Conservation (phyloP, 257 asterid genomes). For the Cruciata laevipes region DNA sequence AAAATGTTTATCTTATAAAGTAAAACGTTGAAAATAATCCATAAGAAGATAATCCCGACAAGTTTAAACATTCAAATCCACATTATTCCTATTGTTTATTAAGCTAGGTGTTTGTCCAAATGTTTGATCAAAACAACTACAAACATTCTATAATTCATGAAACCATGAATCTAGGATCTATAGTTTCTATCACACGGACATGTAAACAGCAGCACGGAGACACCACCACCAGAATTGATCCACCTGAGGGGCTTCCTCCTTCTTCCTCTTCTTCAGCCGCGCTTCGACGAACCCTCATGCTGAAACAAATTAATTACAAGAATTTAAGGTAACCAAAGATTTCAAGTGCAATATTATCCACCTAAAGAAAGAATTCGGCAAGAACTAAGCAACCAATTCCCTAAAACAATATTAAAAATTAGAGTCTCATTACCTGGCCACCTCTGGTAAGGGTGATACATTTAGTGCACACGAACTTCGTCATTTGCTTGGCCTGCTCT, state of each 20-base stretch:
- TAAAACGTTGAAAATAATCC: neutral
- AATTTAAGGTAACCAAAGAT: neutral
- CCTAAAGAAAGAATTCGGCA: neutral
- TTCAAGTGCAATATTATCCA: neutral
- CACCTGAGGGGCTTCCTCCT: neutral
- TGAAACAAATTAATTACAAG: conserved; percentile 4
- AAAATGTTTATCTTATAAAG: too few relatives aligned
- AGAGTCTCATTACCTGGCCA: conserved; percentile 33
- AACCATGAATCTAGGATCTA: neutral
- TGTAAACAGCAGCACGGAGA: neutral
- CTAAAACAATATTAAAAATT: neutral
- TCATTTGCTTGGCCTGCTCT: conserved; percentile 43
- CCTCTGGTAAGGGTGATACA: conserved; percentile 26
- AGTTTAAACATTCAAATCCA: neutral
- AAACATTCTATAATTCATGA: neutral
- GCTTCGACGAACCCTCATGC: neutral
- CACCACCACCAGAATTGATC: neutral
- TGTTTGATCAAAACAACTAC: neutral
- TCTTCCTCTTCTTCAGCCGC: too few relatives aligned
- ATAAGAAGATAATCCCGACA: neutral
- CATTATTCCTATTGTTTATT: neutral
- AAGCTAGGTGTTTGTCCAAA: neutral
- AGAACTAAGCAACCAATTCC: neutral
- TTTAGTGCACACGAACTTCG: conserved; percentile 43
- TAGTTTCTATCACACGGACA: neutral